Conservation (phyloP, 1,139 yeast species). For the Yamadazyma songkhlaensis region DNA sequence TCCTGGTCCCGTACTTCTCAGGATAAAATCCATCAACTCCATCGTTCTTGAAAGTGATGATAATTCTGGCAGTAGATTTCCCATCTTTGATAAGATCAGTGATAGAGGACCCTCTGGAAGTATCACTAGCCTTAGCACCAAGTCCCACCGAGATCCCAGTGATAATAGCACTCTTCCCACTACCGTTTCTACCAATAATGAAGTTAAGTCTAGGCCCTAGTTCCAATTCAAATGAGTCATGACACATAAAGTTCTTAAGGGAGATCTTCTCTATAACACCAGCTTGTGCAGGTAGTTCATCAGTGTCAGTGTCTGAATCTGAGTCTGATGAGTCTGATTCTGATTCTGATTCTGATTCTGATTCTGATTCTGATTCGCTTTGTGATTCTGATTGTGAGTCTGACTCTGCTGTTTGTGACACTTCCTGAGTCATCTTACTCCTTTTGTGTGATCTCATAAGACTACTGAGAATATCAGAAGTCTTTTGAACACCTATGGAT, state of each 20-base stretch:
- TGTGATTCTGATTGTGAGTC: neutral
- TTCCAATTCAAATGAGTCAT: slow-evolving; percentile 68
- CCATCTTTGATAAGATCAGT: slow-evolving; percentile 80
- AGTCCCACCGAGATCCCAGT: slow-evolving; percentile 89
- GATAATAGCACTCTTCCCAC: slow-evolving; percentile 90
- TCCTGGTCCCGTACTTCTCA: slow-evolving; percentile 62
- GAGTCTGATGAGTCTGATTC: neutral
- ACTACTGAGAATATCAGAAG: slow-evolving; percentile 2
- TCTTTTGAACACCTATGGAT: slow-evolving; percentile 1
- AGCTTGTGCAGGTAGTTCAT: slow-evolving; percentile 21
- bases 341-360: neutral
- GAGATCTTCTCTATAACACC: slow-evolving; percentile 58
- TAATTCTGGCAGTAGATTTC: slow-evolving; percentile 57
- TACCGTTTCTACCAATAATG: slow-evolving; percentile 91
- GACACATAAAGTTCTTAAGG: slow-evolving; percentile 78
- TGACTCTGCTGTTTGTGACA: neutral
- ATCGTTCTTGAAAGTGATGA: slow-evolving; percentile 57
- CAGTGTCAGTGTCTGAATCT: neutral
- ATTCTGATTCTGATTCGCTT: neutral
- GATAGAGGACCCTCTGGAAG: slow-evolving; percentile 76
- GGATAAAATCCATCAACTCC: slow-evolving; percentile 66
- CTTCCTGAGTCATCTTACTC: slow-evolving; percentile 4
- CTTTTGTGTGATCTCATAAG: slow-evolving; percentile 2
- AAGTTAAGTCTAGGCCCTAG: slow-evolving; percentile 87
- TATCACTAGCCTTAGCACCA: slow-evolving; percentile 93